These are phyloP conservation scores for Chloris gayana DNA, from an alignment of 176 grass and related monocot genomes.

Conservation along the genomic window DNA sequence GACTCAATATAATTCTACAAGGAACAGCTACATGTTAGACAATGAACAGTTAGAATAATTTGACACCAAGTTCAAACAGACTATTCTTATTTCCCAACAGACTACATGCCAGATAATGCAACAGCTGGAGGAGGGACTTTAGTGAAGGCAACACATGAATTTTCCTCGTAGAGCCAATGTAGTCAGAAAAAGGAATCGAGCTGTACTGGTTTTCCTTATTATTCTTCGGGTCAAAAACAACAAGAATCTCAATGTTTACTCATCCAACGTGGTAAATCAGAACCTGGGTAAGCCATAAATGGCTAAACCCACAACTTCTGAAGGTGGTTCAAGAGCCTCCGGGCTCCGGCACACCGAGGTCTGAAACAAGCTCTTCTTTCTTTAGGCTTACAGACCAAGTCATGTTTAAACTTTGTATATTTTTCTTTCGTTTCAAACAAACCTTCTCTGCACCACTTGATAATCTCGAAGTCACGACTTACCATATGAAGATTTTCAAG, in stretches of 20 bases:
- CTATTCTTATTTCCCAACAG: no score
- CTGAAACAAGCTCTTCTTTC: not conserved
- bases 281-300: not conserved
- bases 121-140: no score
- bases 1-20: no score
- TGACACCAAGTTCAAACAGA: no score
- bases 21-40: no score
- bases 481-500: not conserved
- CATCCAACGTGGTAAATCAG: not conserved
- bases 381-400: not conserved
- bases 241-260: not conserved
- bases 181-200: not conserved
- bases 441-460: not conserved
- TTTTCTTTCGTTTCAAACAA: not conserved
- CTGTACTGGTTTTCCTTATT: not conserved
- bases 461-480: not conserved
- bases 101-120: no score
- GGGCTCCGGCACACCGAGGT: not conserved
- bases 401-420: not conserved
- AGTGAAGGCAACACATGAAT: not conserved
- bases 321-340: not conserved
- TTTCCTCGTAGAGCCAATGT: not conserved
- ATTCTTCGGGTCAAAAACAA: not conserved
- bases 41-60: no score
- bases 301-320: not conserved